Evolutionary conservation across 139 green algal species (phyloP).

Genomic region (Closterium sp.): DNA sequence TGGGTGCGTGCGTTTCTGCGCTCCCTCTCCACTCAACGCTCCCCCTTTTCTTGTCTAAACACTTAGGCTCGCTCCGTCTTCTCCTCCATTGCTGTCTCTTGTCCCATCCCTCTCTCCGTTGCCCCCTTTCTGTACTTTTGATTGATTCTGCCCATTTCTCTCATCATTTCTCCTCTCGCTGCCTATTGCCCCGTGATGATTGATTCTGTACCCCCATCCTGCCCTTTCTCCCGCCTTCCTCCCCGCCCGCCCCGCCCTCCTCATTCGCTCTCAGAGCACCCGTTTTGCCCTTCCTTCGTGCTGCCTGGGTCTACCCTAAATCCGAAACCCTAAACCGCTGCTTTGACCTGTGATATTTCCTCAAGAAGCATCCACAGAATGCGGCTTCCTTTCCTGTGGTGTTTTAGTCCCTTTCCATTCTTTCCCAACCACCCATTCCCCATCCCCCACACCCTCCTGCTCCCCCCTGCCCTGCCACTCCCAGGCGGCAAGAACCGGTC

Average conservation of each 20-base stretch:
- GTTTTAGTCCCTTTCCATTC: no score
- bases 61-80: background rate
- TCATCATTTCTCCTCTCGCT: no score
- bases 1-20: conserved; percentile 56
- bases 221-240: background rate
- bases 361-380: no score
- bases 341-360: no score
- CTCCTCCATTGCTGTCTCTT: background rate
- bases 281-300: no score
- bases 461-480: no score
- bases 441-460: background rate
- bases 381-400: no score
- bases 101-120: background rate
- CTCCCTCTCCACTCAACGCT: background rate
- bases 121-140: background rate
- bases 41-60: background rate
- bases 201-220: background rate
- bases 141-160: background rate
- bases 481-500: conserved; percentile 69
- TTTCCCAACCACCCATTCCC: no score
- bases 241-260: background rate
- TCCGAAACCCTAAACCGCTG: no score
- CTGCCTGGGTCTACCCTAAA: no score
- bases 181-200: no score
- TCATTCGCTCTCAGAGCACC: background rate